phyloP scores from a whole-genome alignment of 345 rosid species.

The Jatropha curcas region DNA sequence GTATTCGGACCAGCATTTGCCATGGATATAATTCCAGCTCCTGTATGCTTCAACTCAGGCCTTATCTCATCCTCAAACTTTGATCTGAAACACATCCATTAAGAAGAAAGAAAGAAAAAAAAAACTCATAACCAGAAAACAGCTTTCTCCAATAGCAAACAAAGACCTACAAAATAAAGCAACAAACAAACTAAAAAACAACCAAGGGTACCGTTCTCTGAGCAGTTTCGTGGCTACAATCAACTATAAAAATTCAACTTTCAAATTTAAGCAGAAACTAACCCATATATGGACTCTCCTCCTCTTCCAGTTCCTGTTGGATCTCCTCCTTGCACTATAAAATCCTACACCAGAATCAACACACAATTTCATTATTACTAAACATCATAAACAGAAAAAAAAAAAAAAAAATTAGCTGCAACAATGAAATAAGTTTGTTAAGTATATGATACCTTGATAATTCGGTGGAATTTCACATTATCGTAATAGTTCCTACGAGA shows the following conservation, averaged over 20 bases:
- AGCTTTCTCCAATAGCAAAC: neutral
- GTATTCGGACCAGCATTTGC: slow-evolving; percentile 97
- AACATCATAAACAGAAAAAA: neutral
- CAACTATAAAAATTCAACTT: neutral
- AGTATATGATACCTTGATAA: slow-evolving; percentile 85
- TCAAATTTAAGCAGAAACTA: slow-evolving; percentile 10
- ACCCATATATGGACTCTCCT: slow-evolving; percentile 94
- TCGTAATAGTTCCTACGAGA: slow-evolving; percentile 88
- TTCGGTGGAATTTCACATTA: slow-evolving; percentile 78
- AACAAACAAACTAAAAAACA: neutral
- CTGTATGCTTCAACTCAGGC: slow-evolving; percentile 87
- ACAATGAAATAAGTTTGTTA: neutral
- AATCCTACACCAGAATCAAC: slow-evolving; percentile 52
- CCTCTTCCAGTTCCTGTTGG: slow-evolving; percentile 98
- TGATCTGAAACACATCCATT: slow-evolving; percentile 33
- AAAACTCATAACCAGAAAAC: neutral
- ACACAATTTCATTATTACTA: neutral
- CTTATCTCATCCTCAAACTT: slow-evolving; percentile 88
- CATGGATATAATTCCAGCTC: slow-evolving; percentile 93
- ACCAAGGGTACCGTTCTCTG: neutral
- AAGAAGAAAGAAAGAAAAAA: slow-evolving; percentile 4
- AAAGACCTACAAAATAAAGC: neutral
- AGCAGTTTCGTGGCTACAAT: neutral
- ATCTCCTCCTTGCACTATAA: slow-evolving; percentile 98
- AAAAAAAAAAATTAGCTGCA: neutral